Evolutionary conservation across 352 stramenopile genomes (phyloP).

Genomic region (Phytophthora idaei): DNA sequence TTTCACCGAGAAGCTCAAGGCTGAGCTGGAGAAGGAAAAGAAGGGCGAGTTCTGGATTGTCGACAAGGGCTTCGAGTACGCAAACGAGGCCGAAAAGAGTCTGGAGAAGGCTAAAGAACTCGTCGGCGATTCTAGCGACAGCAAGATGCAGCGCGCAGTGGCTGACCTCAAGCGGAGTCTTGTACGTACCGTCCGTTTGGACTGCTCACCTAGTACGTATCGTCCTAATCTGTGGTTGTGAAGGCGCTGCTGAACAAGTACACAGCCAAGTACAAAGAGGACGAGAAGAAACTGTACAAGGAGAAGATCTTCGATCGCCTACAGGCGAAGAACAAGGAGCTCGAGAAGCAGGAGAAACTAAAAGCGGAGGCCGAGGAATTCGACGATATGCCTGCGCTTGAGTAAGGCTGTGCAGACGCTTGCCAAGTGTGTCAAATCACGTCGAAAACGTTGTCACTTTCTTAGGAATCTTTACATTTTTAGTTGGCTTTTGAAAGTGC

Average conservation of each 20-base stretch:
- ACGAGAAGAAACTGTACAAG: slow-evolving; percentile 90
- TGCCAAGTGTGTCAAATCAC: slow-evolving; percentile 26
- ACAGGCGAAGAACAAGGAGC: slow-evolving; percentile 79
- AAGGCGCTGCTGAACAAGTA: slow-evolving; percentile 64
- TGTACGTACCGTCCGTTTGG: slow-evolving; percentile 27
- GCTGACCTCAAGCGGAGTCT: slow-evolving; percentile 76
- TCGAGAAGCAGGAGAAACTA: slow-evolving; percentile 72
- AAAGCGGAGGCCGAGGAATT: slow-evolving; percentile 75
- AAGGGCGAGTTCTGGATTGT: slow-evolving; percentile 88
- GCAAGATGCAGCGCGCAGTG: slow-evolving; percentile 57
- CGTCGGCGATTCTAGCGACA: slow-evolving; percentile 43
- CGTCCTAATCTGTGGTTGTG: not conserved
- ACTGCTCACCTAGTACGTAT: not conserved
- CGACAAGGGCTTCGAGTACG: slow-evolving; percentile 83
- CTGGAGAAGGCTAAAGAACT: slow-evolving; percentile 63
- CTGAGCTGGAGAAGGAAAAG: slow-evolving; percentile 80
- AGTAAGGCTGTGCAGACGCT: slow-evolving; percentile 38
- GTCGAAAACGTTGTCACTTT: slow-evolving; percentile 19
- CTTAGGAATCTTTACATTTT: slow-evolving; percentile 17
- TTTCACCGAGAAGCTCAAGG: slow-evolving; percentile 83
- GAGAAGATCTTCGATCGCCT: slow-evolving; percentile 89
- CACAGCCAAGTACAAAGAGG: slow-evolving; percentile 78
- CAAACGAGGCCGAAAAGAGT: slow-evolving; percentile 73
- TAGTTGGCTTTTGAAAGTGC: slow-evolving; percentile 24
- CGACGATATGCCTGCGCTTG: slow-evolving; percentile 83